phyloP scores from a whole-genome alignment of 1,284 basidiomycete genomes.

The Moesziomyces sp. region DNA sequence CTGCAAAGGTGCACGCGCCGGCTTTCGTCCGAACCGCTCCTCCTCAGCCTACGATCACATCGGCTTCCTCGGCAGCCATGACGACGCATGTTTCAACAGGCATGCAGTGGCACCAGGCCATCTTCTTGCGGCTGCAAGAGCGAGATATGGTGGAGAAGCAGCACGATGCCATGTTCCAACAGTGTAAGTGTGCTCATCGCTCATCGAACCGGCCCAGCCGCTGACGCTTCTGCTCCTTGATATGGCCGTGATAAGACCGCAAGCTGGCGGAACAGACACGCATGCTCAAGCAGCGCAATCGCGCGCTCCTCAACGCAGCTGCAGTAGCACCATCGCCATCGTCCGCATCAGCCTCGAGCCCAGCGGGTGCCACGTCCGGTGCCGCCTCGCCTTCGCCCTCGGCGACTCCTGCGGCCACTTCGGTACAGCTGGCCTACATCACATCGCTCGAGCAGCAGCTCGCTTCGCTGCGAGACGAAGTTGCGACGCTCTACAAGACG shows the following conservation, averaged over 20 bases:
- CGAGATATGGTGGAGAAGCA: conserved; percentile 53
- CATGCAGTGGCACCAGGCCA: conserved; percentile 52
- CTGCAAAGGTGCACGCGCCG: too few species aligned
- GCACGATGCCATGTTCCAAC: conserved; percentile 44
- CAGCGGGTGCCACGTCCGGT: conserved; percentile 4
- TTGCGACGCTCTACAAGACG: conserved; percentile 92
- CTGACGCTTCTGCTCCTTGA: neutral
- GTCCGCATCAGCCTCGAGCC: conserved; percentile 8
- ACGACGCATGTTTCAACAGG: conserved; percentile 21
- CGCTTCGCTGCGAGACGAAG: conserved; percentile 85
- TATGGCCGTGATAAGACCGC: conserved; percentile 20
- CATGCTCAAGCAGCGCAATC: conserved; percentile 48
- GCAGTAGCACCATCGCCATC: conserved; percentile 18
- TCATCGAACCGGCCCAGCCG: neutral
- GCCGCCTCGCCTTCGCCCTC: conserved; percentile 11
- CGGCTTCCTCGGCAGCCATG: neutral
- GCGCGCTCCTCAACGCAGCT: conserved; percentile 44
- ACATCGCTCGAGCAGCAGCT: conserved; percentile 92
- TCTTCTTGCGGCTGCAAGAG: conserved; percentile 52
- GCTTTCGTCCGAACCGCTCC: too few species aligned
- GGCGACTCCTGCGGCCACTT: conserved; percentile 70
- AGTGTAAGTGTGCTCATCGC: conserved; percentile 32
- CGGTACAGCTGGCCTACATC: conserved; percentile 85
- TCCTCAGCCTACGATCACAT: too few species aligned
- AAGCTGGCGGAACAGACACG: conserved; percentile 46